phyloP scores from a whole-genome alignment of 179 eudicot genomes.

The Spinacia oleracea region DNA sequence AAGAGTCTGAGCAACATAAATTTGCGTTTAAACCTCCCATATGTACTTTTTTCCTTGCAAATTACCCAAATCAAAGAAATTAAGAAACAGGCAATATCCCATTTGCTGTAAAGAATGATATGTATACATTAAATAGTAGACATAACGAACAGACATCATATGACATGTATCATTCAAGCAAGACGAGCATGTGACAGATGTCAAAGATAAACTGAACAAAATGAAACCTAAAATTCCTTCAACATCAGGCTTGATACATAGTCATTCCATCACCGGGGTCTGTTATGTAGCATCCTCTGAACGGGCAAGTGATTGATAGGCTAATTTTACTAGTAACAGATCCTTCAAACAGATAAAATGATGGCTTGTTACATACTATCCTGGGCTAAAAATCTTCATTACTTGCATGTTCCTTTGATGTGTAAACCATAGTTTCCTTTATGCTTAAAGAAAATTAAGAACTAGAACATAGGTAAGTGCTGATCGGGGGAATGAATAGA shows the following conservation, averaged over 20 bases:
- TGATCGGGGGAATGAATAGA: background rate
- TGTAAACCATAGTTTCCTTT: background rate
- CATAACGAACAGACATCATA: background rate
- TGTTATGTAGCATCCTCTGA: background rate
- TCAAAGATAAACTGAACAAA: background rate
- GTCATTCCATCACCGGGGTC: background rate
- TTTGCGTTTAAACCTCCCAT: background rate
- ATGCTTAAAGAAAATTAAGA: background rate
- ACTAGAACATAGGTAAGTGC: background rate
- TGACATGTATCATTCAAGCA: background rate
- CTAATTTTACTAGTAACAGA: background rate
- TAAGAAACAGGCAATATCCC: background rate
- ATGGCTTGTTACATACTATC: background rate
- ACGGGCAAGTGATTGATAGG: background rate
- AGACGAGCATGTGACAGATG: background rate
- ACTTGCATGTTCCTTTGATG: background rate
- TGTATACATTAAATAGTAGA: background rate
- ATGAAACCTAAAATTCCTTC: background rate
- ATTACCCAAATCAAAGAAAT: background rate
- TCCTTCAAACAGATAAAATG: background rate
- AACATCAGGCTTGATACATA: background rate
- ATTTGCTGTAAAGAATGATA: background rate
- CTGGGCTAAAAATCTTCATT: constrained; percentile 6
- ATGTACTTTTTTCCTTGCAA: background rate
- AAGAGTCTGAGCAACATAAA: background rate